Evolutionary conservation across 2,329 filamentous ascomycete species (phyloP).

Genomic region (Claviceps citrina): DNA sequence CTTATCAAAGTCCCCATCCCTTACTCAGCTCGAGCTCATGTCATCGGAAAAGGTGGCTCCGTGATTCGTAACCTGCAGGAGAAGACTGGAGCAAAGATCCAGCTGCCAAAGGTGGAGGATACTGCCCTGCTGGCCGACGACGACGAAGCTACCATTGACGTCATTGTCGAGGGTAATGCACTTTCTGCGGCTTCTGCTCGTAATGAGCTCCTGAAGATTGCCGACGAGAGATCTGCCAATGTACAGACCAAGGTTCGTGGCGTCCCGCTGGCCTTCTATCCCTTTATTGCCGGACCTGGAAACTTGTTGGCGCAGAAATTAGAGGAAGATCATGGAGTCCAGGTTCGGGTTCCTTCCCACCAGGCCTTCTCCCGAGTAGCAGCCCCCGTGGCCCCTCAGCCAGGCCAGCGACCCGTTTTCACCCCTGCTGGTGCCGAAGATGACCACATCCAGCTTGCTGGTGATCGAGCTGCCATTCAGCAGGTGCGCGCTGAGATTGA

Average conservation of each 20-base stretch:
- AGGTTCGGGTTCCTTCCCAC: slow-evolving; percentile 70
- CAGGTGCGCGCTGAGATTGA: slow-evolving; percentile 70
- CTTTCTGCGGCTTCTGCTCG: slow-evolving; percentile 73
- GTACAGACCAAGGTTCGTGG: slow-evolving; percentile 68
- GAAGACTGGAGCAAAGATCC: slow-evolving; percentile 76
- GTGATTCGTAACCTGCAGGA: slow-evolving; percentile 84
- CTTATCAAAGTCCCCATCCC: slow-evolving; percentile 67
- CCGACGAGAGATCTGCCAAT: slow-evolving; percentile 69
- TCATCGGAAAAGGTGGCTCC: slow-evolving; percentile 83
- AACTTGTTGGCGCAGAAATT: slow-evolving; percentile 52
- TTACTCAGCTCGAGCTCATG: slow-evolving; percentile 66
- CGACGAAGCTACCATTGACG: slow-evolving; percentile 71
- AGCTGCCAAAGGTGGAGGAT: slow-evolving; percentile 70
- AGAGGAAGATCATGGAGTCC: slow-evolving; percentile 63
- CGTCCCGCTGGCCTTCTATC: slow-evolving; percentile 84
- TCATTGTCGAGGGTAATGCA: slow-evolving; percentile 80
- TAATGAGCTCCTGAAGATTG: slow-evolving; percentile 73
- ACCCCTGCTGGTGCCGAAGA: slow-evolving; percentile 49
- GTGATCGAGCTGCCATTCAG: slow-evolving; percentile 71
- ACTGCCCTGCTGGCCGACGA: slow-evolving; percentile 44
- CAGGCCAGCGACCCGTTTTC: slow-evolving; percentile 56
- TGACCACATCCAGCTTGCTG: slow-evolving; percentile 69
- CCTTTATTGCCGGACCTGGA: slow-evolving; percentile 75
- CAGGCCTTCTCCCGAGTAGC: slow-evolving; percentile 59
- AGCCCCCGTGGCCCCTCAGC: slow-evolving; percentile 44